Evolutionary conservation across 495 filamentous ascomycete species (phyloP), one percentile per base, ranked within the genome.

Genomic region (Penicillium verhagenii): DNA sequence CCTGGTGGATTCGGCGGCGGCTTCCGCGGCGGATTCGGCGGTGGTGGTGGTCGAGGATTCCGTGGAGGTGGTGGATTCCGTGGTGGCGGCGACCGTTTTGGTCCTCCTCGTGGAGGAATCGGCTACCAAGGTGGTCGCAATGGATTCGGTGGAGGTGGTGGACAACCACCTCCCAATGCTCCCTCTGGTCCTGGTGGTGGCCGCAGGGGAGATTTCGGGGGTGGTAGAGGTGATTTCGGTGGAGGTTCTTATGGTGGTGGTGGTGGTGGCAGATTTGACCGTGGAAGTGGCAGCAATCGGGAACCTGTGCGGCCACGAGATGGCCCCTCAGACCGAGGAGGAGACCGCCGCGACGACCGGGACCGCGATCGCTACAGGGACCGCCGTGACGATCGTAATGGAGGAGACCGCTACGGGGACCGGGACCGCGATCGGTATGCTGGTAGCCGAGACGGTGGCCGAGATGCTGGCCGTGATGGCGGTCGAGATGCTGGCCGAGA

Each of bases 141-240:
- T 43, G 84, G 84, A 18, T 83, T 82, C 57, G 74, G 82, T 54
- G n/a, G n/a, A n/a, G 82, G 79, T 58, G 74, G 82, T 53, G 83
- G 79, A 60, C 79, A 80, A 52, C 76, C 89, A 46, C 89, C 88
- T 48, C 85, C 87, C 24, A 90, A 91, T 65, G 89, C 89, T 28
- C 89, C 89, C 20, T 86, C 87, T 57, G 89, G 89, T 26, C 89
- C 89, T n/a, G 84, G 88, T 52, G 86, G 83, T 63, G 80, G 79
- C 57, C 74, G 80, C 35, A 78, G 78, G 54, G 81, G 79, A 52
- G 49, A 29, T 29, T 76, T 70, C 47, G 78, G 77, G 42, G 76
- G 79, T 38, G 74, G 68, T 48, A 76, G 77, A 46, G 77, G 74
- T 37, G 79, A 79, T 26, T 76, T 70, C 44, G 68, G 59, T 58